phyloP scores from a whole-genome alignment of 371 early-diverging fungal species.

The Umbelopsis sp. region DNA sequence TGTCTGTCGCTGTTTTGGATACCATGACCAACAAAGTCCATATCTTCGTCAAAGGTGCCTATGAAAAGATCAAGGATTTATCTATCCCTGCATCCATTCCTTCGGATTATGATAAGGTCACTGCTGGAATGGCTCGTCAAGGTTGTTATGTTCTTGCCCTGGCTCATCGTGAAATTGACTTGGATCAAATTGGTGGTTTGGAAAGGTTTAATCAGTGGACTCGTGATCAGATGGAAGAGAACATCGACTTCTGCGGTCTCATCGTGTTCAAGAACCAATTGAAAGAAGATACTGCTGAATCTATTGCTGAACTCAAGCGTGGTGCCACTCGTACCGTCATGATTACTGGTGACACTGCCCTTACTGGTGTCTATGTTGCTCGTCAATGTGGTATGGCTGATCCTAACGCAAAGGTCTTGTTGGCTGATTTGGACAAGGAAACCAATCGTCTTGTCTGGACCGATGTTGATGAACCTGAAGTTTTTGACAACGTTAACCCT shows the following conservation, averaged over 20 bases:
- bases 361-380: constrained; percentile 89
- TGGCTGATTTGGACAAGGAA: constrained; percentile 52
- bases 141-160: constrained; percentile 84
- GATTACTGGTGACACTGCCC: constrained; percentile 93
- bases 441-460: constrained; percentile 47
- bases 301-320: constrained; percentile 72
- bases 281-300: constrained; percentile 77
- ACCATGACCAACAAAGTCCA: constrained; percentile 58
- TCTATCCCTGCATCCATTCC: constrained; percentile 61
- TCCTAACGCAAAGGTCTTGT: constrained; percentile 38
- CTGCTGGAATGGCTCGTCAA: constrained; percentile 63
- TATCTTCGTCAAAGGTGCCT: constrained; percentile 85
- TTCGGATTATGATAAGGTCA: constrained; percentile 60
- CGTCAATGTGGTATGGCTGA: constrained; percentile 76
- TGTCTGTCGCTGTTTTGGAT: constrained; percentile 79
- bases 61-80: constrained; percentile 74
- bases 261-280: constrained; percentile 88
- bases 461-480: constrained; percentile 55
- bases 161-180: constrained; percentile 60
- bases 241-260: constrained; percentile 70
- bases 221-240: constrained; percentile 73
- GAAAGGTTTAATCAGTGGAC: constrained; percentile 47
- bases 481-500: constrained; percentile 37
- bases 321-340: constrained; percentile 84
- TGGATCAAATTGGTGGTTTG: constrained; percentile 39